Base-by-base conservation (phyloP, 1,139 yeast genomes). In the Chernovozyma sophiae-reginae region DNA sequence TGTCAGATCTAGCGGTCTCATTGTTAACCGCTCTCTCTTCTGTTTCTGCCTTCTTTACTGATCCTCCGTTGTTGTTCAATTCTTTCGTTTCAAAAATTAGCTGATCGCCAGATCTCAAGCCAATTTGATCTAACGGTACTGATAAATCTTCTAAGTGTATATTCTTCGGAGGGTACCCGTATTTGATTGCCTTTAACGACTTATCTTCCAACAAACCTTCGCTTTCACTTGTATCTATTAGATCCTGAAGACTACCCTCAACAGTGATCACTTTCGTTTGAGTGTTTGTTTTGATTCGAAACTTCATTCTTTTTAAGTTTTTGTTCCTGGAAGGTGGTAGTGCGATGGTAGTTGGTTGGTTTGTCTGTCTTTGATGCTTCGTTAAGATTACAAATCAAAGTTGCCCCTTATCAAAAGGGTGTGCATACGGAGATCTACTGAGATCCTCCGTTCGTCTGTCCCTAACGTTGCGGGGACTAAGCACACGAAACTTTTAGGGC, bases 101-200 rank as follows among this genome's bases (percentile, higher is more conserved):
- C 47, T 76, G 81, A 40, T 82, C 89, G 2, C 87, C 87, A 40
- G 71, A 64, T 30, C 65, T 56, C 12, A 81, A 62, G 1, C 79
- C 79, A 11, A 71, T 46, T 5, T 62, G 68, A 2, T 46, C 50
- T 3, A 79, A 48, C 2, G 49, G 40, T 6, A 38, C 37, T 0
- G 43, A 42, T 1, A 38, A 31, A 30, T 53, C 53, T 0, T 43
- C 32, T 13, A 72, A 40, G 16, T 60, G 64, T 2, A 81, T 43
- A 3, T 60, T 44, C 43, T 63, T 69, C 0, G 86, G 86, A 2
- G 90, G 90, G 46, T 74, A 81, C 10, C 89, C 90, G 22, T 51
- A 58, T 43, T 73, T 71, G 34, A 81, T 56, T 16, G 50, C 34
- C 3, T 35, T 24, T 2, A 55, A 42, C 2, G 39, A 30, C 14